A percentile compares a stretch with the other conserved stretches of the same genome.
Evolutionary conservation across 2,329 filamentous ascomycete genomes (phyloP).

Genomic region (Penicillium nordicum): DNA sequence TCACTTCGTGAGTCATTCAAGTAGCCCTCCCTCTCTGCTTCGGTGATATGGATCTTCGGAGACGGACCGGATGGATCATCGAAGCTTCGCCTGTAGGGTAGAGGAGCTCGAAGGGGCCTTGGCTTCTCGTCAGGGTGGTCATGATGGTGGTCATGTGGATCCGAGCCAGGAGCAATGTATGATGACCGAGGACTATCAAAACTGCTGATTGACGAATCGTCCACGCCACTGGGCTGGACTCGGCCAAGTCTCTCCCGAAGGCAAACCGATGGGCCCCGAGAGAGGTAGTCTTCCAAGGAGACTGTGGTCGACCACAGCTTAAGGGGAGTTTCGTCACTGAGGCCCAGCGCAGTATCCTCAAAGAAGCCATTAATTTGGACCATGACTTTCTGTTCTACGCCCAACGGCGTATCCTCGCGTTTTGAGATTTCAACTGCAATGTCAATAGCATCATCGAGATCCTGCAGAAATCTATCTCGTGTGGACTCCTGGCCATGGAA

Average conservation of each 20-base stretch:
- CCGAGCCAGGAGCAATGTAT: constrained; percentile 11
- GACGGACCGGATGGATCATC: constrained; percentile 16
- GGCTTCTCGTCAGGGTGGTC: constrained; percentile 1
- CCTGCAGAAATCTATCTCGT: constrained; percentile 27
- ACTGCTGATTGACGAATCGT: constrained; percentile 32
- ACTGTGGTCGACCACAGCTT: constrained; percentile 34
- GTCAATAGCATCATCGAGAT: constrained; percentile 20
- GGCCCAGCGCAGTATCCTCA: constrained; percentile 56
- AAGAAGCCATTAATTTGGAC: constrained; percentile 61
- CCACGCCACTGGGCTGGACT: constrained; percentile 22
- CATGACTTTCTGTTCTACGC: constrained; percentile 53
- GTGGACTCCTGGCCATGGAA: constrained; percentile 30
- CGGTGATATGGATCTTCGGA: constrained; percentile 31
- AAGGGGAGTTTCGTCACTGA: constrained; percentile 40
- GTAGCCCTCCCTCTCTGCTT: constrained; percentile 22
- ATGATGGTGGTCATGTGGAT: constrained; percentile 3
- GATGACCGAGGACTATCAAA: constrained; percentile 29
- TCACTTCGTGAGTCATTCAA: constrained; percentile 16
- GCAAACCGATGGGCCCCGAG: constrained; percentile 55
- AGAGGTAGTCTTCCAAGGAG: constrained; percentile 48
- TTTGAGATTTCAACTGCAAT: constrained; percentile 26
- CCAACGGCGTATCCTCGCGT: constrained; percentile 45
- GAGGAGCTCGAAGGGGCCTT: constrained; percentile 15
- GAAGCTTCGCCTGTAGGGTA: constrained; percentile 27
- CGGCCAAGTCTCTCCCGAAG: constrained; percentile 51